Conservation (phyloP, 345 rosid genomes). For the Lepidium aucheri region DNA sequence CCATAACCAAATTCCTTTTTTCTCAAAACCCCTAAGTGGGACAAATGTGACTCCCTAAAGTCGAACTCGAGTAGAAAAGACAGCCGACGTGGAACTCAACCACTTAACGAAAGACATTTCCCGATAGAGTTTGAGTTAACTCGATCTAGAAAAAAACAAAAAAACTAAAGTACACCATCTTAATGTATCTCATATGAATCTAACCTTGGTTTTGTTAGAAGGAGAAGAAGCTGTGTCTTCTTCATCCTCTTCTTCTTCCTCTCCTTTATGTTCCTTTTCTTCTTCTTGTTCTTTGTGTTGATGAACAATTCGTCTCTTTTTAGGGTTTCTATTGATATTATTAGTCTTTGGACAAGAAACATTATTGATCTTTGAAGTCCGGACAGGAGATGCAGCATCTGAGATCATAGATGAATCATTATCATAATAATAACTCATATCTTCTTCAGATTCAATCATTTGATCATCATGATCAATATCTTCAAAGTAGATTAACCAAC, state of each 20-base stretch:
- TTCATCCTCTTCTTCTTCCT: constrained; percentile 8
- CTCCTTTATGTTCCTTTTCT: no score
- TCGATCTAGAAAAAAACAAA: no score
- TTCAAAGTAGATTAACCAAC: constrained; percentile 25
- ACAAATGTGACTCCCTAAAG: no score
- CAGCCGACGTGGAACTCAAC: no score
- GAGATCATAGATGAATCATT: constrained; percentile 25
- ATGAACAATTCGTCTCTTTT: constrained; percentile 13
- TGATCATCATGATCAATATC: constrained; percentile 19
- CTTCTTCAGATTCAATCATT: constrained; percentile 2
- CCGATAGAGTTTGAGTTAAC: no score
- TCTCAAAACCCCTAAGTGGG: no score
- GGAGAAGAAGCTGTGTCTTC: constrained; percentile 24
- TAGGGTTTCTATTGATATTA: constrained; percentile 11
- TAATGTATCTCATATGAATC: neutral
- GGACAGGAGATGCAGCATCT: constrained; percentile 26
- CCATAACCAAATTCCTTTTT: no score
- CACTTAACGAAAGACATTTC: no score
- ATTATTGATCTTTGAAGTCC: constrained; percentile 6
- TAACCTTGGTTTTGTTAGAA: constrained; percentile 29
- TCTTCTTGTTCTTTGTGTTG: no score
- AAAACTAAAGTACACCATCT: no score
- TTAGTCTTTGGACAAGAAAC: neutral
- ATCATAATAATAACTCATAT: constrained; percentile 4
- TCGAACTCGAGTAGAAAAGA: no score